Base-by-base conservation (phyloP, 768 basidiomycete genomes). In the Tylopilus felleus region DNA sequence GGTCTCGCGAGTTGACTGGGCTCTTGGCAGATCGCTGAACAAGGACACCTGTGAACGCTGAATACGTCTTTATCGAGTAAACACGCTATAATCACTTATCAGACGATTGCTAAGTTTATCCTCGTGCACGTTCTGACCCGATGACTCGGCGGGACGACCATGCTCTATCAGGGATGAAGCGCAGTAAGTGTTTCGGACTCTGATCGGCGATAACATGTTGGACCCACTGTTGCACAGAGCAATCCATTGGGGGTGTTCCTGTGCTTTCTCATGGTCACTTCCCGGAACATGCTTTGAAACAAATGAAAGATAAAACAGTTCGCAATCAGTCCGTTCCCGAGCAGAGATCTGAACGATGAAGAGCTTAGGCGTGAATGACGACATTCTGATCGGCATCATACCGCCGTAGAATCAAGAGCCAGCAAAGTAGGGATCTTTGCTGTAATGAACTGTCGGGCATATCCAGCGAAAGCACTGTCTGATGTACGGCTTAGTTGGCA, bases 241-340 rank as follows among this genome's bases (percentile, higher is more conserved):
- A 31, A 63, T 59, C 85, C 87, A 91, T 50, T 80, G 84, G 29
- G 86, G 86, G 64, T 92, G 84, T 59, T 72, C 69, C 61, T 71
- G 65, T 54, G 64, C 55, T 47, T 77, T 77, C 40, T 76, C 77
- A 19, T 79, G 73, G 35, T 78, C 73, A 36, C 57, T 49, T 12
- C 65, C 63, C 38, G 74, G 71, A 27, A 75, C 76, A 38, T 79
- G 67, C 43, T 77, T 79, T 49, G 76, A 74, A 57, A 91, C 73
- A 57, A 77, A 75, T 12, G 88, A 86, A 46, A 93, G 75, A 71
- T 93, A 96, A 65, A 89, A 89, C 23, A 91, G 66, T 69, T 96
- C 93, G 46, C 84, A 82, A 62, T 95, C 93, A n/a, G 71, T 74
- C 38, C 93, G 79, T 66, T 93, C 90, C 58, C 78, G 83, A 9